These are phyloP conservation scores for Xanthoconium stramineum DNA, from an alignment of 768 basidiomycete species.

Conservation along the genomic window DNA sequence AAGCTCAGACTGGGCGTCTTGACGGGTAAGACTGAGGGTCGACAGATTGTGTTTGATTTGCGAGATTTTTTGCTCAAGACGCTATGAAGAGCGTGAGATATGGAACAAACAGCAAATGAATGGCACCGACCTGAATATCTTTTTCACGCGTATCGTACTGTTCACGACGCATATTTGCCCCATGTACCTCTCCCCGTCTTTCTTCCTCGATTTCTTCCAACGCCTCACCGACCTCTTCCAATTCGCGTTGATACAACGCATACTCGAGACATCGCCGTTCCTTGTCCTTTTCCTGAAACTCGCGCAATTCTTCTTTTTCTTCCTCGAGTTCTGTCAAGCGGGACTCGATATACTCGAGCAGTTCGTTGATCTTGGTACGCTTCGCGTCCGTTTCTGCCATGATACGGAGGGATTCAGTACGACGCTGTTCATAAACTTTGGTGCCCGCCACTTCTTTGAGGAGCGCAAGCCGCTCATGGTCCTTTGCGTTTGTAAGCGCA, in stretches of 20 bases:
- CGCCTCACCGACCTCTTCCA: slow-evolving; percentile 83
- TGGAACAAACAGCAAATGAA: not conserved
- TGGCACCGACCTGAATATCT: slow-evolving; percentile 64
- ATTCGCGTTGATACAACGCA: slow-evolving; percentile 85
- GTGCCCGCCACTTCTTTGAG: slow-evolving; percentile 98
- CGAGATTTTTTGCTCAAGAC: slow-evolving; percentile 68
- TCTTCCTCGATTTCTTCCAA: slow-evolving; percentile 87
- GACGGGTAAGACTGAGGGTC: slow-evolving; percentile 64
- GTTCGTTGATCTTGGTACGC: slow-evolving; percentile 84
- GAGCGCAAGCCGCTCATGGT: slow-evolving; percentile 88
- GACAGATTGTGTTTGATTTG: slow-evolving; percentile 67
- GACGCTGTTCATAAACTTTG: slow-evolving; percentile 94
- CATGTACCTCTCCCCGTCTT: slow-evolving; percentile 76
- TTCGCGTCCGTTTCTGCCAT: slow-evolving; percentile 97
- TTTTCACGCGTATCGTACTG: slow-evolving; percentile 83
- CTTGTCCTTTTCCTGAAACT: slow-evolving; percentile 94
- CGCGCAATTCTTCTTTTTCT: slow-evolving; percentile 96
- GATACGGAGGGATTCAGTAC: slow-evolving; percentile 88
- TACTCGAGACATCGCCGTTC: slow-evolving; percentile 94
- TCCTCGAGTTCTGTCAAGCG: slow-evolving; percentile 90
- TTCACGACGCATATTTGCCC: slow-evolving; percentile 76
- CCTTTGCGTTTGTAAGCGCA: slow-evolving; percentile 93
- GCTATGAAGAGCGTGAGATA: slow-evolving; percentile 39
- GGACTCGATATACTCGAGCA: slow-evolving; percentile 88
- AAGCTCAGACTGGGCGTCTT: slow-evolving; percentile 78